Evolutionary conservation across 805 yeast species (phyloP), one percentile per base, ranked within the genome.

Genomic region (Yarrowia sp.): DNA sequence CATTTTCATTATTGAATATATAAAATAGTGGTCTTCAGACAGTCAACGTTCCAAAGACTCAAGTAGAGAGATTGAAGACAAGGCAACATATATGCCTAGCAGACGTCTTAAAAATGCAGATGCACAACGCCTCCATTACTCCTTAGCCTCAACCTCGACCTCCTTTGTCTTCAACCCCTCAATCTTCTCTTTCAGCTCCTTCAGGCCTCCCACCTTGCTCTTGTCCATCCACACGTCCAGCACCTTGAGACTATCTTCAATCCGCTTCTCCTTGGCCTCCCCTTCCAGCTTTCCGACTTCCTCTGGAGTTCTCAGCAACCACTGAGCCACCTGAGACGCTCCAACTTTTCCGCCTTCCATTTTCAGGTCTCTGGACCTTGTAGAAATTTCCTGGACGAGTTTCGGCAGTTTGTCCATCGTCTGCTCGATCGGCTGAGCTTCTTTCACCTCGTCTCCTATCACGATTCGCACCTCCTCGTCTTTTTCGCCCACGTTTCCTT

Each of bases 271-370:
- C 8, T 29, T 33, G 16, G 19, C 42, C 18, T 35, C 24, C 12
- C 58, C 58, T 29, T 51, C 33, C 58, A 51, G 3, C 21, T 16
- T 12, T 18, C 25, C 32, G 24, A 35, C 58, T 12, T 22, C 58
- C 5, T n/a, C 19, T 7, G 58, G 58, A 0, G 58, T 51, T 7
- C 4, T 51, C n/a, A 51, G 4, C 33, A 51, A 18, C 58, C 58
- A 51, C 22, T 51, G 58, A 4, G 58, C 58, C 24, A 51, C 58
- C 42, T 51, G 58, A 24, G 16, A 24, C 13, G 42, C 38, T 12
- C 32, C 58, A 7, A 51, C 31, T 10, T 51, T 51, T 4, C 18
- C 58, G 0, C 31, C 58, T 16, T 51, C 58, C 42, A 51, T 1
- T 8, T 51, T 24, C 12, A 51, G 8, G 6, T 51, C 36, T 9